A percentile compares a stretch with the other conserved stretches of the same genome.
Conservation (phyloP, 2,329 filamentous ascomycete species). For the Diaporthe australafricana region DNA sequence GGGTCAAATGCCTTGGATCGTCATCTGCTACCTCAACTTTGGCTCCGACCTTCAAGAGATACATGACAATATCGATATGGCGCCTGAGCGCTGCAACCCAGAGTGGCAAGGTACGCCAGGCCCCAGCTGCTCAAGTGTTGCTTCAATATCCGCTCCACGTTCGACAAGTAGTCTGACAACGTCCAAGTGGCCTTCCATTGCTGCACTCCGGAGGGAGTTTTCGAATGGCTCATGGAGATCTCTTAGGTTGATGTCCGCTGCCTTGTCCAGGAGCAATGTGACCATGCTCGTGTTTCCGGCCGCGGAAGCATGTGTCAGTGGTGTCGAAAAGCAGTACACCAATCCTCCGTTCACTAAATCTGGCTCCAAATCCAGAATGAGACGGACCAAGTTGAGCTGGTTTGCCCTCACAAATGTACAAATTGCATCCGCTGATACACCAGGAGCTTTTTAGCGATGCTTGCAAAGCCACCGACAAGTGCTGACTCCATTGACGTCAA, state of each 20-base stretch:
- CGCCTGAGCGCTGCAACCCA: neutral
- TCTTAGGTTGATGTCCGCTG: neutral
- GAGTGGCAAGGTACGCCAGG: no score
- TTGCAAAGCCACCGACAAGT: neutral
- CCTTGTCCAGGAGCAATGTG: neutral
- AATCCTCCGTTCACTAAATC: fast-evolving
- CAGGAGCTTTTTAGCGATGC: neutral
- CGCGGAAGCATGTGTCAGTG: neutral
- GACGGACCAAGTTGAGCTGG: neutral
- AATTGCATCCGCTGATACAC: neutral
- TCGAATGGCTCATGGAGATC: neutral
- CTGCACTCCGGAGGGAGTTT: neutral
- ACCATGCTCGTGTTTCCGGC: neutral
- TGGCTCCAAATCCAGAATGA: neutral
- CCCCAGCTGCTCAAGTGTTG: no score
- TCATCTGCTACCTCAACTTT: neutral
- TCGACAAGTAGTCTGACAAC: neutral
- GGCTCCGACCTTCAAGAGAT: neutral
- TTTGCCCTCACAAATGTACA: no score
- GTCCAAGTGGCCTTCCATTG: neutral
- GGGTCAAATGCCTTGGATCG: no score
- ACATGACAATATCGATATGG: neutral
- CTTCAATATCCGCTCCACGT: neutral
- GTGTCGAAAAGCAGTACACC: no score
- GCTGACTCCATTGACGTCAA: neutral